Base-by-base conservation (phyloP, 805 yeast genomes). In the Candida bentonensis region DNA sequence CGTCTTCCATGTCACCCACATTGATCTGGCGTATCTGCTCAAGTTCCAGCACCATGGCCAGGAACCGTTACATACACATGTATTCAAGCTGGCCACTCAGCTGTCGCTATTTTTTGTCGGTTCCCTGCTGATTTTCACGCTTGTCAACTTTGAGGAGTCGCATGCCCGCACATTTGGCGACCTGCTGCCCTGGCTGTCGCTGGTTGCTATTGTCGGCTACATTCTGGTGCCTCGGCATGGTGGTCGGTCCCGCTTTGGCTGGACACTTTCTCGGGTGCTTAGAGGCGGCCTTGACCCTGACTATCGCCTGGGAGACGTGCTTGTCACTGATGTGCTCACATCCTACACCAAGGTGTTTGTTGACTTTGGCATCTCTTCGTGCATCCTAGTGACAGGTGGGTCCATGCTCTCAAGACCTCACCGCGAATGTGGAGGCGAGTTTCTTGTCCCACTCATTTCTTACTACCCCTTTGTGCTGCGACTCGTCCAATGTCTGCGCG, bases 301-400 rank as follows among this genome's bases (percentile, higher is more conserved):
- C 15, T 48, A 57, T 34, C 66, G 95, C 53, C 74, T 82, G 15
- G 82, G 83, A 45, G 96, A 89, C 57, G 82, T 89, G 30, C 61
- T 92, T 41, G 59, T 88, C 13, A 76, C 95, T 4, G 98, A 89
- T 64, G 77, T 87, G 3, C 65, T 92, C 40, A 82, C 94, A 0
- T 86, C 96, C 0, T 86, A 82, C 57, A 67, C 85, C 2, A 78
- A 78, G 55, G 82, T 86, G 0, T 54, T 85, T 41, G 79, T 82
- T 40, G 97, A 92, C 60, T 62, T 81, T 20, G 70, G 73, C 2
- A 66, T 82, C 27, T 51, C 58, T n/a, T 74, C 75, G 51, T 71
- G 83, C 57, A 69, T 72, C 46, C 46, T 73, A 26, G 30, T 23
- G 15, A 40, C 48, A 23, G 45, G 51, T 3, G 45, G 47, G 7